Conservation (phyloP, 2,329 filamentous ascomycete species). For the Daldinia sp. region DNA sequence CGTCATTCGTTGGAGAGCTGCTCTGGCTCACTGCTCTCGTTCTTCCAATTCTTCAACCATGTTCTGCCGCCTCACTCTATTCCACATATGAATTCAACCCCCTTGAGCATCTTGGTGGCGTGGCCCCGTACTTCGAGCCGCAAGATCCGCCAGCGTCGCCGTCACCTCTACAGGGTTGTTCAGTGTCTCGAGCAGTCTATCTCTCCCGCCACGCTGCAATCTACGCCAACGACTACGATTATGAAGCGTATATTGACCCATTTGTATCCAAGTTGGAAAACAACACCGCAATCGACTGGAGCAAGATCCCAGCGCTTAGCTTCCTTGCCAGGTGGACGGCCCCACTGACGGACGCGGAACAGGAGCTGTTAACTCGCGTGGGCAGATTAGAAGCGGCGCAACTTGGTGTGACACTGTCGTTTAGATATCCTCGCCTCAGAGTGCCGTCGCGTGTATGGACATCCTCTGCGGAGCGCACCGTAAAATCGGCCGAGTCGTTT, state of each 20-base stretch:
- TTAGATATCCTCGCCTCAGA: constrained; percentile 67
- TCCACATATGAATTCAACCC: constrained; percentile 65
- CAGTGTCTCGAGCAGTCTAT: constrained; percentile 64
- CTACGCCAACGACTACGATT: constrained; percentile 71
- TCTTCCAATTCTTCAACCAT: constrained; percentile 22
- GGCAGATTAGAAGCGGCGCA: constrained; percentile 71
- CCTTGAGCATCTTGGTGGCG: constrained; percentile 66
- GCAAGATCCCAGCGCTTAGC: constrained; percentile 64
- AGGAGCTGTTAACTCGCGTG: constrained; percentile 70
- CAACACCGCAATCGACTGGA: constrained; percentile 67
- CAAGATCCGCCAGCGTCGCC: constrained; percentile 61
- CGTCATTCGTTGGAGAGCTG: constrained; percentile 36
- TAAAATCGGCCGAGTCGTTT: constrained; percentile 68
- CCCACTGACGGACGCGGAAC: constrained; percentile 67
- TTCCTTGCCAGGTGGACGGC: constrained; percentile 69
- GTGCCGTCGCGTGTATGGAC: constrained; percentile 70
- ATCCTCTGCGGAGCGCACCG: constrained; percentile 71
- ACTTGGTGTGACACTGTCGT: constrained; percentile 68
- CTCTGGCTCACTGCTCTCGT: constrained; percentile 27
- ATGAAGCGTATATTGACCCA: constrained; percentile 67
- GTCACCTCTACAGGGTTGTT: constrained; percentile 63
- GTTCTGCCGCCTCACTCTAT: constrained; percentile 52
- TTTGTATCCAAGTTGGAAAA: constrained; percentile 70
- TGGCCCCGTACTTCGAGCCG: constrained; percentile 69
- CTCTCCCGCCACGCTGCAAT: constrained; percentile 71